Evolutionary conservation across 768 basidiomycete genomes (phyloP).

Genomic region (Mycena amicta): DNA sequence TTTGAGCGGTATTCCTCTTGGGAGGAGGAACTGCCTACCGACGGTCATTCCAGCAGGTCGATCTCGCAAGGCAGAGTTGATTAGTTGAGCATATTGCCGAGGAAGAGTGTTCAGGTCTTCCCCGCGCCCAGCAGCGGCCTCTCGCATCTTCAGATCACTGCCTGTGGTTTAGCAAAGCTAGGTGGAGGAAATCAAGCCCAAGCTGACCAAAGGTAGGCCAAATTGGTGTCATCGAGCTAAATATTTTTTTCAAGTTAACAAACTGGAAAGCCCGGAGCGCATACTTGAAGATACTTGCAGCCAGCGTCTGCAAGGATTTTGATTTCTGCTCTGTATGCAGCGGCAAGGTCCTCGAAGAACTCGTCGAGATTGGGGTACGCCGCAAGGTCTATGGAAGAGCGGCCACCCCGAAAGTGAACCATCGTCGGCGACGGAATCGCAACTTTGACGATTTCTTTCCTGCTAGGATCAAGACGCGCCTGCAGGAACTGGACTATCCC

Average conservation of each 20-base stretch:
- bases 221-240: slow-evolving; percentile 23
- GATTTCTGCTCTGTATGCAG: slow-evolving; percentile 20
- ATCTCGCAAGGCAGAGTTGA: slow-evolving; percentile 38
- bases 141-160: slow-evolving; percentile 23
- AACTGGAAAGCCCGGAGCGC: too few relatives aligned
- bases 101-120: slow-evolving; percentile 44
- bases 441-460: slow-evolving; percentile 21
- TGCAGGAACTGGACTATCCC: slow-evolving; percentile 13
- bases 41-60: slow-evolving; percentile 42
- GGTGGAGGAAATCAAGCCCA: background rate
- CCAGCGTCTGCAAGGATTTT: slow-evolving; percentile 21
- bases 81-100: slow-evolving; percentile 44
- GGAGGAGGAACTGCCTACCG: slow-evolving; percentile 20
- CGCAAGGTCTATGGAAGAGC: slow-evolving; percentile 18
- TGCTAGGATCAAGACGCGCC: slow-evolving; percentile 17
- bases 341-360: slow-evolving; percentile 24
- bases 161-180: slow-evolving; percentile 1
- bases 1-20: background rate
- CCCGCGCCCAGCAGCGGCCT: slow-evolving; percentile 30
- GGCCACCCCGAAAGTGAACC: slow-evolving; percentile 25
- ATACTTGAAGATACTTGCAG: slow-evolving; percentile 21
- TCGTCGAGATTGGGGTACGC: slow-evolving; percentile 24
- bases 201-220: slow-evolving; percentile 21
- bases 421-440: slow-evolving; percentile 25
- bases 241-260: too few relatives aligned